Base-by-base conservation (phyloP, 345 rosid species). In the Sonneratia caseolaris region DNA sequence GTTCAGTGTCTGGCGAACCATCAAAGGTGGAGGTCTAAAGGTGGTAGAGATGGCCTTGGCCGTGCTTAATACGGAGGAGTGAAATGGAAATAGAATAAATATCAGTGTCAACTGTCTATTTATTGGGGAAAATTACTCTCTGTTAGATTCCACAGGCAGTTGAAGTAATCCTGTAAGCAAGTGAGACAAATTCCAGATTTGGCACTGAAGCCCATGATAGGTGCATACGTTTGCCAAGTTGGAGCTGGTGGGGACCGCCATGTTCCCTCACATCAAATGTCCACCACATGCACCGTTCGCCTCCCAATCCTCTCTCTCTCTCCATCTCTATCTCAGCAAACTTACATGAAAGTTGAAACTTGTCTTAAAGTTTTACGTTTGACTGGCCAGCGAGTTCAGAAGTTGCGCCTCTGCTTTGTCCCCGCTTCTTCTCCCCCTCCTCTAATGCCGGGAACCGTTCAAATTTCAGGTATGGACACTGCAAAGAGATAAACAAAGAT, bases 401-500 rank as follows among this genome's bases (percentile, higher is more conserved):
- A 22, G 43, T 56, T 10, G 40, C n/a, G 40, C 37, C 51, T 73
- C 36, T 51, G 36, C 66, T 16, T 73, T 43, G 65, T 71, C 57
- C 22, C 66, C 27, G 18, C 27, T 62, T 24, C 64, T 59, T 67
- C 64, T 10, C 32, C 74, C 14, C 9, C 66, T 35, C 68, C 72
- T 67, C 69, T 51, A 74, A 94, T 94, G 98, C 98, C 98, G 71
- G 98, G 98, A 79, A 83, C 87, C 78, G 90, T 91, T 80, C 86
- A 85, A 77, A 92, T 94, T 76, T 87, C 95, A 87, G 97, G 97
- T 91, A 82, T 64, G 68, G 37, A 47, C 5, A 16, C 14, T 8
- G 56, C 13, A n/a, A 24, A n/a, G 2, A n/a, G 10, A 57, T 3
- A 18, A 55, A 55, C 59, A 16, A 16, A 3, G 59, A 5, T 51